Base-by-base conservation (phyloP, 1,284 basidiomycete genomes). In the Moniliella sp. region DNA sequence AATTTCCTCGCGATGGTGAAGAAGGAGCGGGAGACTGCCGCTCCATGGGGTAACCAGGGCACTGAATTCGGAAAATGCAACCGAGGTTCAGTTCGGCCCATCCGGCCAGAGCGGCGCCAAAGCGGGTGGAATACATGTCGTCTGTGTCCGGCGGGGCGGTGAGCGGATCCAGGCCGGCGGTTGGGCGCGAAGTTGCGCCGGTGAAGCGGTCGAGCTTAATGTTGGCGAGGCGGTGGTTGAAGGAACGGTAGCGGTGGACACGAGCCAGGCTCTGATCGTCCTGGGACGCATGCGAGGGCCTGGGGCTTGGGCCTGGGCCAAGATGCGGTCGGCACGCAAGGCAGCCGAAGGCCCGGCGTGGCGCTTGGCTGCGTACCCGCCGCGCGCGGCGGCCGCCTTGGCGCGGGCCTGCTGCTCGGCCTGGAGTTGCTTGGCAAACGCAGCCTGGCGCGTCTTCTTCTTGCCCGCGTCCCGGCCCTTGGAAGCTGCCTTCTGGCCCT, bases 41-140 rank as follows among this genome's bases (percentile, higher is more conserved):
- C 35, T 25, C 42, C 46, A 3, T 35, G 38, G 10, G 35, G 34
- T 28, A 50, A 43, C 17, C 41, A 33, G 2, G 39, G 35, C 8
- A 47, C 39, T 11, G 57, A 46, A 2, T 28, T 28, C 23, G 44
- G 28, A 59, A 59, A 2, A 48, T 48, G n/a, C 53, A 34, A 17
- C 48, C 47, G 23, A 54, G 42, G 31, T 59, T 59, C 33, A 59
- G 49, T 28, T 59, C 56, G 10, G 40, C 43, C 56, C 56, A 59
- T 2, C 45, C 42, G 9, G 40, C 32, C 7, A 59, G 35, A 2
- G 56, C 51, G 0, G 42, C 32, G 9, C 48, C 44, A 28, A 55
- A 48, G 1, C 45, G 38, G 0, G 51, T 55, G 9, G 37, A 36
- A n/a, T 41, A 43, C 25, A 47, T 42, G 8, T 51, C 28, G 19